A percentile compares a stretch with the other conserved stretches of the same genome.
Conservation (phyloP, 768 basidiomycete species). For the Xerocomus brunneocitrinus region DNA sequence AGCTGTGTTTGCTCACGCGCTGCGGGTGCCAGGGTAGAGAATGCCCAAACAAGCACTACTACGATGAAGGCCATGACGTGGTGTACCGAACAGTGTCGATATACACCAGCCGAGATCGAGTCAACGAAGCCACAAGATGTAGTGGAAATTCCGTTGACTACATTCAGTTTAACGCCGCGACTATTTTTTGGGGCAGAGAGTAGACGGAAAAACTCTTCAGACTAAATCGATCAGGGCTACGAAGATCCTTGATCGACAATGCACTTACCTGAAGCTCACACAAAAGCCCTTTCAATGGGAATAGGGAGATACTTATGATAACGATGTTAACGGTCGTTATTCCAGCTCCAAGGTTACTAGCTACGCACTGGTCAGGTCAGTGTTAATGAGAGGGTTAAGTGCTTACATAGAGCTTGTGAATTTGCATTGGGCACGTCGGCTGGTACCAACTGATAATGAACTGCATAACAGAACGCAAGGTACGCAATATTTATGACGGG, state of each 20-base stretch:
- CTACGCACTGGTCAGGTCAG: background rate
- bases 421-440: background rate
- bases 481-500: constrained; percentile 6
- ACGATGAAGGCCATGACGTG: constrained; percentile 8
- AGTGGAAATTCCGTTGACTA: constrained; percentile 14
- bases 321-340: constrained; percentile 14
- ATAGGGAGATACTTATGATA: constrained; percentile 10
- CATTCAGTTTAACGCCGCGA: constrained; percentile 2
- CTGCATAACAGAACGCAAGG: constrained; percentile 16
- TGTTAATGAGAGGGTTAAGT: background rate
- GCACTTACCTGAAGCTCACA: constrained; percentile 8
- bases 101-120: background rate
- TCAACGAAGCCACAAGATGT: constrained; percentile 7
- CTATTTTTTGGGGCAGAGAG: constrained; percentile 3
- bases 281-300: constrained; percentile 11
- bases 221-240: constrained; percentile 1
- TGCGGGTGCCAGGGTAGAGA: constrained; percentile 8
- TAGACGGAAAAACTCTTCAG: constrained; percentile 19
- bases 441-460: constrained; percentile 14
- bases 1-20: constrained; percentile 9
- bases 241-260: no score
- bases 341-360: constrained; percentile 8
- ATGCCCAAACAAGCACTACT: constrained; percentile 2
- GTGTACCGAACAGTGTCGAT: constrained; percentile 6
- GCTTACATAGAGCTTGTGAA: constrained; percentile 9